Percentiles rank a stretch among this genome's conserved stretches.
Evolutionary conservation across 2,329 filamentous ascomycete species (phyloP).

Genomic region (Claviceps cyperi): DNA sequence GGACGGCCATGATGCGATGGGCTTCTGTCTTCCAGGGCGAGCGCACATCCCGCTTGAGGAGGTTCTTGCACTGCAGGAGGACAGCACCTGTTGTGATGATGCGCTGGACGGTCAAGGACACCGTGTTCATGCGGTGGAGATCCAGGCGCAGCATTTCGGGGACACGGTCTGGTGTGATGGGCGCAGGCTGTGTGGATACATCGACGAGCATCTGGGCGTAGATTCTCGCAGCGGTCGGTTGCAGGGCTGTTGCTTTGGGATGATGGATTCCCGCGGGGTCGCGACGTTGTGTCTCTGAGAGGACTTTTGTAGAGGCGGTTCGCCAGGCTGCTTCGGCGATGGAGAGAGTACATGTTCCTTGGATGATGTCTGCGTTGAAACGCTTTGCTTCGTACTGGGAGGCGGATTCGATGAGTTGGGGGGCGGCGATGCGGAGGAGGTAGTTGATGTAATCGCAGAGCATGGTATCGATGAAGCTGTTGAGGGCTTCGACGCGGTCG

Average conservation of each 20-base stretch:
- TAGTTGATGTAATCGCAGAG: constrained; percentile 75
- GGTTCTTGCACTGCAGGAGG: constrained; percentile 66
- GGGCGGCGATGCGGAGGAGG: constrained; percentile 56
- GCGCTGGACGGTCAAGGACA: constrained; percentile 28
- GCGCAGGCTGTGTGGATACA: constrained; percentile 52
- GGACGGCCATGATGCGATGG: constrained; percentile 51
- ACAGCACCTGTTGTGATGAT: constrained; percentile 63
- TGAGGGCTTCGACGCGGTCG: constrained; percentile 59
- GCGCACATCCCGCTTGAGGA: constrained; percentile 68
- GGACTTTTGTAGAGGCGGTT: constrained; percentile 46
- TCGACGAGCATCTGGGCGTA: constrained; percentile 66
- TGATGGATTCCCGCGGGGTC: constrained; percentile 55
- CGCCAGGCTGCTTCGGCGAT: constrained; percentile 54
- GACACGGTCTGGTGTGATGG: constrained; percentile 37
- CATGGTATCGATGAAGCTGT: constrained; percentile 63
- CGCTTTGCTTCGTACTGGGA: constrained; percentile 59
- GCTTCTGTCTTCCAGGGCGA: constrained; percentile 65
- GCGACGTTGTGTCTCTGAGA: constrained; percentile 50
- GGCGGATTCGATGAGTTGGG: constrained; percentile 56
- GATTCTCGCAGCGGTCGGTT: constrained; percentile 53
- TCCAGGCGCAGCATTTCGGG: constrained; percentile 67
- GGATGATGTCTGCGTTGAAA: constrained; percentile 51
- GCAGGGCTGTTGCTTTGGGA: constrained; percentile 29
- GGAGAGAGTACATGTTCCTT: constrained; percentile 36
- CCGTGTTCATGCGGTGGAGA: constrained; percentile 38